A percentile compares a stretch with the other conserved stretches of the same genome.
Evolutionary conservation across 495 filamentous ascomycete species (phyloP).

Genomic region (Corynascus novoguineensis): DNA sequence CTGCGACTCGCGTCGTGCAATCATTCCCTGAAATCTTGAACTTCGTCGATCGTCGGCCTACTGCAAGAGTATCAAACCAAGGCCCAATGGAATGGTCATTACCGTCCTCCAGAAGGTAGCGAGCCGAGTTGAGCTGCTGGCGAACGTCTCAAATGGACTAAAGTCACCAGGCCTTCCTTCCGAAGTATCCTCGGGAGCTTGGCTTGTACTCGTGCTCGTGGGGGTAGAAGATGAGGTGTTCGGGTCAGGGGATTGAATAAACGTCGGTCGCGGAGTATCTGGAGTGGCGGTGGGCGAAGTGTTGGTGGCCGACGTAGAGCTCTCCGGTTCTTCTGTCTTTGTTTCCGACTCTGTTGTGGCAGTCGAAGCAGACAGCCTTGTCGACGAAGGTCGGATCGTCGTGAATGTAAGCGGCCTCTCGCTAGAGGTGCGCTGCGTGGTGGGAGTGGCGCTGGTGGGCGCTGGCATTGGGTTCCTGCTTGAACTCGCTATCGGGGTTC

Average conservation of each 20-base stretch:
- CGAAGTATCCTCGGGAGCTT: neutral
- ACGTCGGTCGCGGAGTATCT: conserved; percentile 8
- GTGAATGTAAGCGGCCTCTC: conserved; percentile 8
- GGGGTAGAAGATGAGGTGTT: conserved; percentile 1
- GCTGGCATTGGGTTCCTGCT: conserved; percentile 11
- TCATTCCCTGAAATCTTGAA: neutral
- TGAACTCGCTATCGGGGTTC: conserved; percentile 6
- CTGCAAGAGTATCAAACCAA: conserved; percentile 10
- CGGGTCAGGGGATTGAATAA: neutral
- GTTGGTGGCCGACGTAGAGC: conserved; percentile 7
- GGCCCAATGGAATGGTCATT: neutral
- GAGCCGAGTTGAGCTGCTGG: neutral
- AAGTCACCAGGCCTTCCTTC: conserved; percentile 17
- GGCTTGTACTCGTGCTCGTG: neutral
- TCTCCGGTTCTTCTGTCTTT: conserved; percentile 5
- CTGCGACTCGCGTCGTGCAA: no score
- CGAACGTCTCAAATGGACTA: conserved; percentile 26
- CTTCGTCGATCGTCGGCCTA: no score
- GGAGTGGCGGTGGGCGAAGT: conserved; percentile 12
- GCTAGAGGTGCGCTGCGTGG: conserved; percentile 6
- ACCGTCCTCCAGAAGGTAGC: neutral
- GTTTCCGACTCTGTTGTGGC: conserved; percentile 11
- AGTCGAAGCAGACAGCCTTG: conserved; percentile 7
- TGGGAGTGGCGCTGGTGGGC: conserved; percentile 7
- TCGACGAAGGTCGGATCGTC: conserved; percentile 13